Evolutionary conservation across 148 eudicot genomes (phyloP).

Genomic region (Gaultheria prostrata): DNA sequence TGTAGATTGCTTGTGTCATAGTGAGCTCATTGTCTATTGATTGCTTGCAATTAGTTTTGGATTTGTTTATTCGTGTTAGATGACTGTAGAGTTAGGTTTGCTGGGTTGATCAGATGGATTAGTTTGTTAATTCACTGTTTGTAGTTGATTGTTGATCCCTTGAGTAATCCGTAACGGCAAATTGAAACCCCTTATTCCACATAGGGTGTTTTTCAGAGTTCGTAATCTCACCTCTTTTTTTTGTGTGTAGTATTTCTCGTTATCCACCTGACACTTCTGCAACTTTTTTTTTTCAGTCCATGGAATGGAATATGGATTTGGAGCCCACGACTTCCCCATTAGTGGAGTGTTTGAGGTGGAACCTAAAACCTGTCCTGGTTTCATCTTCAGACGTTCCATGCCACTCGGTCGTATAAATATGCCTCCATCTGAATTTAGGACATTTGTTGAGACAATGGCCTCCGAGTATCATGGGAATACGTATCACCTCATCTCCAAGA

Average conservation of each 20-base stretch:
- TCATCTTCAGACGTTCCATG: constrained; percentile 58
- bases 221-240: neutral
- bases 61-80: neutral
- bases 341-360: constrained; percentile 88
- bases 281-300: constrained; percentile 39
- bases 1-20: neutral
- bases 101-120: neutral
- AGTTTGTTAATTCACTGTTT: neutral
- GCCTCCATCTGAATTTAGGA: constrained; percentile 55
- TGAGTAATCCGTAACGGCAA: neutral
- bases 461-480: constrained; percentile 81
- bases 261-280: constrained; percentile 1
- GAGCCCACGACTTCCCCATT: constrained; percentile 71
- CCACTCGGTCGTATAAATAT: constrained; percentile 49
- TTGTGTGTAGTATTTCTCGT: neutral
- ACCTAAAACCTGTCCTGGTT: constrained; percentile 75
- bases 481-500: constrained; percentile 77
- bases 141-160: neutral
- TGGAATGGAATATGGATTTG: constrained; percentile 85
- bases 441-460: constrained; percentile 54
- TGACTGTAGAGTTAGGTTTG: neutral
- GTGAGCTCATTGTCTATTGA: neutral
- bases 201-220: neutral
- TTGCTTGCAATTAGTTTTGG: neutral
- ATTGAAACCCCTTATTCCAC: neutral